These are phyloP conservation scores for Cryptosporidium canis DNA, from an alignment of 169 alveolate genomes.

Conservation along the genomic window DNA sequence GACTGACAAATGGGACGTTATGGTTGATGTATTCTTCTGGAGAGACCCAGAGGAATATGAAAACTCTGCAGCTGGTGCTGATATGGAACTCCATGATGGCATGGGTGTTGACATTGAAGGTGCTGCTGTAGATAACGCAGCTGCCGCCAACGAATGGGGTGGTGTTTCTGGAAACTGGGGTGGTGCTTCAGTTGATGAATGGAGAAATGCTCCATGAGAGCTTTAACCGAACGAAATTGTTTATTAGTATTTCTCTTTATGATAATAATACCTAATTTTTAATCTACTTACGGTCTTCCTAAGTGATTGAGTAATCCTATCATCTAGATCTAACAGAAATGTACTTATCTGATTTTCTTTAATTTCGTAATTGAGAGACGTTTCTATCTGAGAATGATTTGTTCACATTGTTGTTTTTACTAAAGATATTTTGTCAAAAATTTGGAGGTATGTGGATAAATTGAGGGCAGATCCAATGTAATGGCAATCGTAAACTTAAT, in stretches of 20 bases:
- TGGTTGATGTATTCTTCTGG: conserved; percentile 95
- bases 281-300: neutral
- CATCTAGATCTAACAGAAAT: too few relatives aligned
- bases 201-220: conserved; percentile 71
- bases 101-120: conserved; percentile 85
- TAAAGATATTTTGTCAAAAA: too few relatives aligned
- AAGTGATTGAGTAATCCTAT: neutral
- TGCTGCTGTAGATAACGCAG: conserved; percentile 57
- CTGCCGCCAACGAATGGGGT: conserved; percentile 69
- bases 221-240: neutral
- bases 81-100: conserved; percentile 97
- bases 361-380: too few relatives aligned
- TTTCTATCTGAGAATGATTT: too few relatives aligned
- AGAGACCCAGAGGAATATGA: conserved; percentile 92
- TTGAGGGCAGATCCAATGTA: too few relatives aligned
- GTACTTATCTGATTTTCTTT: too few relatives aligned
- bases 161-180: conserved; percentile 72
- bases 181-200: conserved; percentile 65
- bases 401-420: too few relatives aligned
- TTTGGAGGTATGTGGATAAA: too few relatives aligned
- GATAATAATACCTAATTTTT: conserved; percentile 6
- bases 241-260: conserved; percentile 27
- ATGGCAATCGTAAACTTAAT: neutral
- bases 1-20: conserved; percentile 89
- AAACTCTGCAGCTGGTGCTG: conserved; percentile 83